phyloP scores from a whole-genome alignment of 768 basidiomycete genomes.

The Mycena kentingensis region DNA sequence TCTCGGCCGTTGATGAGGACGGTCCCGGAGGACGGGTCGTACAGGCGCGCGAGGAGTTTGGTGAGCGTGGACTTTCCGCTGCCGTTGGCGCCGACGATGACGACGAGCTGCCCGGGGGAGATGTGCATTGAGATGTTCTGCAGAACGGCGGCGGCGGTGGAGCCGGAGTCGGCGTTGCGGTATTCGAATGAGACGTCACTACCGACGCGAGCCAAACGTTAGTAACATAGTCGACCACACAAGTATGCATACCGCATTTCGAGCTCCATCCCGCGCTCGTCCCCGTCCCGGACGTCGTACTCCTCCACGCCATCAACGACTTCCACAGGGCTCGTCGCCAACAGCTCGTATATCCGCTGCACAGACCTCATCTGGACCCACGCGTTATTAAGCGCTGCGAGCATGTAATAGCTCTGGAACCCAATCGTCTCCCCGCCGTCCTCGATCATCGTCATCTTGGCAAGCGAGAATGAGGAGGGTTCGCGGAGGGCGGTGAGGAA shows the following conservation, averaged over 20 bases:
- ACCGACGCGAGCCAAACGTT: not conserved
- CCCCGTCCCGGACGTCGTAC: not conserved
- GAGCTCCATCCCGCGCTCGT: not conserved
- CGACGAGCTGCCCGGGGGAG: constrained; percentile 32
- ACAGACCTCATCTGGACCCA: not conserved
- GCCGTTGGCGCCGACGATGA: constrained; percentile 42
- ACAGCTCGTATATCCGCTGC: not conserved
- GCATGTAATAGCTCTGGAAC: not conserved
- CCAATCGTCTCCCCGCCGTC: not conserved
- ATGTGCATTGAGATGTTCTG: constrained; percentile 34
- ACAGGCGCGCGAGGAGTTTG: constrained; percentile 37
- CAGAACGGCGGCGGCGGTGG: constrained; percentile 13
- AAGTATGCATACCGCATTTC: not conserved
- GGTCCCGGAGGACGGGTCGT: constrained; percentile 31
- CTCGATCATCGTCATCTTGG: not conserved
- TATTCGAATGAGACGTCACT: constrained; percentile 45
- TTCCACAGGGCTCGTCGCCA: not conserved
- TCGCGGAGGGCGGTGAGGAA: not conserved
- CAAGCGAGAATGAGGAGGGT: not conserved
- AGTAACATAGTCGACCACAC: not conserved
- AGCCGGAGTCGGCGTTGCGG: constrained; percentile 21
- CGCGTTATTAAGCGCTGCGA: not conserved
- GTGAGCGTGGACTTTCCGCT: constrained; percentile 38
- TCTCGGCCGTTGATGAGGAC: constrained; percentile 39
- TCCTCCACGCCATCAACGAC: not conserved